phyloP scores from a whole-genome alignment of 345 rosid genomes.

The Populus deltoides region DNA sequence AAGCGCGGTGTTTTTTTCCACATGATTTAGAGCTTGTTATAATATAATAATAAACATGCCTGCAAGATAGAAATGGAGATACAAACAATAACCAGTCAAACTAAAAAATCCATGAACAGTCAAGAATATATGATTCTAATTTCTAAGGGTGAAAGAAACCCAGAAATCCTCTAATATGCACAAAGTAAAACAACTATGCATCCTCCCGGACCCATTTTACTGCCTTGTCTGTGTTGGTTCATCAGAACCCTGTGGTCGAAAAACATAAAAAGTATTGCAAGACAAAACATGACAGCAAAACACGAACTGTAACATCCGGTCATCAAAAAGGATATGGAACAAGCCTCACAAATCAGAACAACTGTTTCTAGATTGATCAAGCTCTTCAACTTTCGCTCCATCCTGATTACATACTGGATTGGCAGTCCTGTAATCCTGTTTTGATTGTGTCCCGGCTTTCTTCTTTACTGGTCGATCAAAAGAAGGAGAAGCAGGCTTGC shows the following conservation, averaged over 20 bases:
- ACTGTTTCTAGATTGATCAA: background rate
- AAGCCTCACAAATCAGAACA: background rate
- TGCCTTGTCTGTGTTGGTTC: background rate
- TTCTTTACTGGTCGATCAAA: constrained; percentile 28
- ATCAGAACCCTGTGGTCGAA: background rate
- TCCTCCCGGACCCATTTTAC: background rate
- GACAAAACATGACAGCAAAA: background rate
- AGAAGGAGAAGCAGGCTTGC: constrained; percentile 20
- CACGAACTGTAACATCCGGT: background rate
- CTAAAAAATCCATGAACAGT: too few species aligned
- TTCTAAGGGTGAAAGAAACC: too few species aligned
- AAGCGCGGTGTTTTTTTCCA: too few species aligned
- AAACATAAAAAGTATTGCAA: background rate
- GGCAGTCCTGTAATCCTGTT: background rate
- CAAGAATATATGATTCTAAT: too few species aligned
- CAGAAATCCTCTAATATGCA: too few species aligned
- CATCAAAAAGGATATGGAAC: background rate
- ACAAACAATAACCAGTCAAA: too few species aligned
- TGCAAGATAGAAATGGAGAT: too few species aligned
- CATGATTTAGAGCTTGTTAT: too few species aligned
- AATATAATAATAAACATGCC: too few species aligned
- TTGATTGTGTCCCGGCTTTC: constrained; percentile 6
- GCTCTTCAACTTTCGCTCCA: background rate
- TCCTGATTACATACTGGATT: background rate
- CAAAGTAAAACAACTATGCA: background rate